Conservation (phyloP, 1,284 basidiomycete species). For the Mycosarcoma mackinlayi region DNA sequence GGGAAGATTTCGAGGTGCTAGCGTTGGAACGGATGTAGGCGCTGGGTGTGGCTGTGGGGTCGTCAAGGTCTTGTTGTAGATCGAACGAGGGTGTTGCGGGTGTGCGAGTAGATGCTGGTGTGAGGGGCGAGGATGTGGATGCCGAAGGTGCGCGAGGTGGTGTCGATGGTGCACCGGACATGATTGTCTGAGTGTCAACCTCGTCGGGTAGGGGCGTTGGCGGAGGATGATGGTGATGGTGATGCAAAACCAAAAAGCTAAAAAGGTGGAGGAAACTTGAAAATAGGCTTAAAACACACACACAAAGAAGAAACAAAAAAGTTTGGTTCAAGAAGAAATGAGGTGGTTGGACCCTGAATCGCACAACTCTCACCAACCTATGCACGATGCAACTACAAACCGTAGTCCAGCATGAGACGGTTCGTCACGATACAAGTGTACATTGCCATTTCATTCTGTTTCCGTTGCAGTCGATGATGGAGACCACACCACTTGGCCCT, state of each 20-base stretch:
- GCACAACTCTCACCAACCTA: too few relatives aligned
- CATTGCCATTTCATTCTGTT: too few relatives aligned
- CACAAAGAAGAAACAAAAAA: background rate
- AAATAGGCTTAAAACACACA: too few relatives aligned
- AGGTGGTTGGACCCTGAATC: constrained; percentile 8
- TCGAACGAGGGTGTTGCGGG: constrained; percentile 9
- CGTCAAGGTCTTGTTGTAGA: constrained; percentile 25
- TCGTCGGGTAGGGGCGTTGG: background rate
- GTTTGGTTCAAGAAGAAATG: background rate
- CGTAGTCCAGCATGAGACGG: too few relatives aligned
- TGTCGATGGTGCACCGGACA: constrained; percentile 6
- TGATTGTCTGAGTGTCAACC: background rate
- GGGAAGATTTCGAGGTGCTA: background rate
- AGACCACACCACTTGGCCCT: constrained; percentile 51
- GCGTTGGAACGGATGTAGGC: constrained; percentile 9
- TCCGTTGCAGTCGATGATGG: background rate
- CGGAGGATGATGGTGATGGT: background rate
- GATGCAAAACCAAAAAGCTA: background rate
- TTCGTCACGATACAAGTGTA: too few relatives aligned
- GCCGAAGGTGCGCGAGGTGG: constrained; percentile 5
- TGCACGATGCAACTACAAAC: too few relatives aligned
- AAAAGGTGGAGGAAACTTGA: background rate
- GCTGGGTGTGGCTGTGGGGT: constrained; percentile 27
- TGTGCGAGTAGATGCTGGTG: background rate
- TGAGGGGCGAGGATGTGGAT: background rate